Conservation (phyloP, 345 rosid genomes). For the Hypericum perforatum region DNA sequence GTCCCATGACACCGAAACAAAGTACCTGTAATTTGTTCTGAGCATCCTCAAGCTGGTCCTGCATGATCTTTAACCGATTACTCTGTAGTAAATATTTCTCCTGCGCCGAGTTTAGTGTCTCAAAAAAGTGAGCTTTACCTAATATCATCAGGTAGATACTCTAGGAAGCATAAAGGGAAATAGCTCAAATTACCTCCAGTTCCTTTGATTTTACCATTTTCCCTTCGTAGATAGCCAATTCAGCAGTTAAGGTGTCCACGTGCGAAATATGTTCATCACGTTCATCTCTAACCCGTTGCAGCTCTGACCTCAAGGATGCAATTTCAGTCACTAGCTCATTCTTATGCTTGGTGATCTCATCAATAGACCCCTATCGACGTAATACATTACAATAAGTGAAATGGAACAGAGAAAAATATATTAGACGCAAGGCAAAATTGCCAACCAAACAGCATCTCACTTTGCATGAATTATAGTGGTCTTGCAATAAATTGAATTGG, state of each 20-base stretch:
- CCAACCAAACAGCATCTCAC: conserved; percentile 28
- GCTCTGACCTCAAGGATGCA: conserved; percentile 52
- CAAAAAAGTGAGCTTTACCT: no score
- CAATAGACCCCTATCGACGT: conserved; percentile 55
- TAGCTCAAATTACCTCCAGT: conserved; percentile 52
- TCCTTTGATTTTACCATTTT: conserved; percentile 53
- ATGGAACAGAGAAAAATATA: neutral
- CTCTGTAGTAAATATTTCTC: conserved; percentile 54
- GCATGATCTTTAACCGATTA: conserved; percentile 53
- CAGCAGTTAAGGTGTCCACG: conserved; percentile 40
- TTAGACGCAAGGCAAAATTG: neutral
- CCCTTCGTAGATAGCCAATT: conserved; percentile 56
- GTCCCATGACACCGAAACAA: neutral
- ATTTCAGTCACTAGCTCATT: conserved; percentile 55
- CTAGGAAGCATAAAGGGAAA: conserved; percentile 1
- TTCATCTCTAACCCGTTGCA: conserved; percentile 56
- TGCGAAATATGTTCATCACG: conserved; percentile 51
- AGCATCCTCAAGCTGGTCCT: conserved; percentile 51
- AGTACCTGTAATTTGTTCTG: conserved; percentile 64
- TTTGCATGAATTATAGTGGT: conserved; percentile 60
- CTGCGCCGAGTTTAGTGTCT: conserved; percentile 29
- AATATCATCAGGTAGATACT: neutral
- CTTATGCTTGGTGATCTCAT: conserved; percentile 62
- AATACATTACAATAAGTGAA: neutral
- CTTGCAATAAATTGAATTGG: conserved; percentile 62